phyloP scores from a whole-genome alignment of 2,329 filamentous ascomycete genomes.

The Dichotomopilus funicola region DNA sequence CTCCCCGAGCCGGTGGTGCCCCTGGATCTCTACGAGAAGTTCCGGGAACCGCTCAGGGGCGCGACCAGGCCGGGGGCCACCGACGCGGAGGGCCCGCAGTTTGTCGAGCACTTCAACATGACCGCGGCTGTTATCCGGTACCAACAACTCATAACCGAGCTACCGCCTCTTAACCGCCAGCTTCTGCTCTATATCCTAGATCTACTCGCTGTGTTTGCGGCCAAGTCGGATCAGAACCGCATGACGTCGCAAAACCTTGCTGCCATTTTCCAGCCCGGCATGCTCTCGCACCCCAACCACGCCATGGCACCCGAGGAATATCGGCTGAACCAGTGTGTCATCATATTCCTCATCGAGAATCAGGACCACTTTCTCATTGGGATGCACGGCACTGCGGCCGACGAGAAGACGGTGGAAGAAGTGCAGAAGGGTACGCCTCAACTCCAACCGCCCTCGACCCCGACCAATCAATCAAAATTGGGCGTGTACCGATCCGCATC shows the following conservation, averaged over 20 bases:
- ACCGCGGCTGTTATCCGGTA: conserved; percentile 72
- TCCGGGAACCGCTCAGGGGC: conserved; percentile 72
- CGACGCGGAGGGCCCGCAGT: conserved; percentile 61
- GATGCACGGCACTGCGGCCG: conserved; percentile 98
- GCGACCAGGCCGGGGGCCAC: conserved; percentile 67
- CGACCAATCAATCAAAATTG: conserved; percentile 41
- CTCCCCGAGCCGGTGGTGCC: conserved; percentile 95
- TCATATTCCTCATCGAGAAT: conserved; percentile 97
- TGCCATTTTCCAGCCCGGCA: conserved; percentile 94
- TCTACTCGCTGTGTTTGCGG: conserved; percentile 90
- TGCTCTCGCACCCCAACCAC: conserved; percentile 87
- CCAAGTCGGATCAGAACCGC: conserved; percentile 91
- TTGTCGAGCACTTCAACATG: conserved; percentile 67
- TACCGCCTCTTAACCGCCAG: conserved; percentile 89
- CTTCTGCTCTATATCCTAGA: conserved; percentile 93
- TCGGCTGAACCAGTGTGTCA: conserved; percentile 87
- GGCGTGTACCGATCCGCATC: conserved; percentile 71
- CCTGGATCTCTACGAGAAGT: conserved; percentile 84
- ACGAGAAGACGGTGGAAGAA: conserved; percentile 64
- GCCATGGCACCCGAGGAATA: conserved; percentile 96
- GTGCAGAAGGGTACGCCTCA: conserved; percentile 63
- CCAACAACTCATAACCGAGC: conserved; percentile 83
- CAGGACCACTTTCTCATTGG: conserved; percentile 97
- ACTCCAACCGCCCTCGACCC: conserved; percentile 42
- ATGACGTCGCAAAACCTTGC: conserved; percentile 95